These are phyloP conservation scores for Phalaenopsis hybrid DNA, from an alignment of 116 monocot genomes.

Conservation along the genomic window DNA sequence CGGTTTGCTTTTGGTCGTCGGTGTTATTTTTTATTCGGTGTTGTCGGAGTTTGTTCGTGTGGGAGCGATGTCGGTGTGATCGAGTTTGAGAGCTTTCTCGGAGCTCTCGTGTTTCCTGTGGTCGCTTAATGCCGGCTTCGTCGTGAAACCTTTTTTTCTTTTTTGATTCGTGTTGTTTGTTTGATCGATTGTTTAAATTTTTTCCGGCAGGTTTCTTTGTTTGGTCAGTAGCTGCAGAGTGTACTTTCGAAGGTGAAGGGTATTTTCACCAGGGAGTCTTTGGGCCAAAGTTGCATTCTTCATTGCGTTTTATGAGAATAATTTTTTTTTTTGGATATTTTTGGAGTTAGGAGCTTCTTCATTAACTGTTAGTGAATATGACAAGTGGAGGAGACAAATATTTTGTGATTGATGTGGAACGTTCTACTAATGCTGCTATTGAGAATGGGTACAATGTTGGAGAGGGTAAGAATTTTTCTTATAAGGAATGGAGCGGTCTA, in stretches of 20 bases:
- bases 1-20: neutral
- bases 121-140: neutral
- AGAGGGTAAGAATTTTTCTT: neutral
- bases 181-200: neutral
- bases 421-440: neutral
- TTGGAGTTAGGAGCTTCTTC: neutral
- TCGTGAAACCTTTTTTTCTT: neutral
- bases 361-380: neutral
- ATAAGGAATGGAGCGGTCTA: neutral
- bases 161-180: neutral
- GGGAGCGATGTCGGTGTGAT: neutral
- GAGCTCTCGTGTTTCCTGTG: neutral
- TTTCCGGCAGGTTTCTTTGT: neutral
- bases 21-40: neutral
- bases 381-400: neutral
- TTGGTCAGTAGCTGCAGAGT: neutral
- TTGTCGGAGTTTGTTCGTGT: neutral
- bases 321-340: neutral
- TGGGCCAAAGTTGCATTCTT: neutral
- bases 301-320: neutral
- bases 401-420: neutral
- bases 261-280: neutral
- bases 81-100: neutral
- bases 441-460: neutral
- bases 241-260: neutral